Evolutionary conservation across 169 alveolate species (phyloP).

Genomic region (Toxoplasma gondii): DNA sequence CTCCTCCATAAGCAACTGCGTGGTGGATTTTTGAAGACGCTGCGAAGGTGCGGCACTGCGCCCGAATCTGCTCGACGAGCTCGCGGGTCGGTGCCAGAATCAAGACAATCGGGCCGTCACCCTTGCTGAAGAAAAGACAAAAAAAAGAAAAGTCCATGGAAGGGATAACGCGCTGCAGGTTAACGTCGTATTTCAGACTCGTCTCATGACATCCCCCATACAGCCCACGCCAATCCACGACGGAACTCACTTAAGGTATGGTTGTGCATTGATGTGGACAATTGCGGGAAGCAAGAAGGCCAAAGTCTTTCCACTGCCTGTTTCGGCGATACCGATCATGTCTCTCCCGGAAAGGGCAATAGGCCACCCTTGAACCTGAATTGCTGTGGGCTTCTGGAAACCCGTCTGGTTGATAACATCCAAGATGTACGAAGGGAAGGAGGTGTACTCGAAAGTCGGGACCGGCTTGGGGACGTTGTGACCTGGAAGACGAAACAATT

Average conservation of each 20-base stretch:
- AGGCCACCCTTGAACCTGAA: slow-evolving; percentile 97
- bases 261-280: slow-evolving; percentile 88
- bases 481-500: neutral
- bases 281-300: slow-evolving; percentile 93
- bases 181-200: no score
- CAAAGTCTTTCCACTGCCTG: slow-evolving; percentile 96
- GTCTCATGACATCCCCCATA: no score
- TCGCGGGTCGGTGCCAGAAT: slow-evolving; percentile 99
- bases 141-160: neutral
- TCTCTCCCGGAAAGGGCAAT: slow-evolving; percentile 90
- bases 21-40: slow-evolving; percentile 39
- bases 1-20: slow-evolving; percentile 96
- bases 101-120: slow-evolving; percentile 98
- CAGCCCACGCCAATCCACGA: neutral
- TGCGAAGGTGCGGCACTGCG: slow-evolving; percentile 60
- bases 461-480: slow-evolving; percentile 89
- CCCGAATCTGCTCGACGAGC: slow-evolving; percentile 94
- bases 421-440: slow-evolving; percentile 93
- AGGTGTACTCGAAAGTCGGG: slow-evolving; percentile 88
- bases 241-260: slow-evolving; percentile 58
- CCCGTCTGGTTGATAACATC: slow-evolving; percentile 86
- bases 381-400: slow-evolving; percentile 94
- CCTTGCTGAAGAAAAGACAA: slow-evolving; percentile 73
- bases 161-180: neutral
- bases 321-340: slow-evolving; percentile 95